Base-by-base conservation (phyloP, 768 basidiomycete species). In the Suillus cothurnatus region DNA sequence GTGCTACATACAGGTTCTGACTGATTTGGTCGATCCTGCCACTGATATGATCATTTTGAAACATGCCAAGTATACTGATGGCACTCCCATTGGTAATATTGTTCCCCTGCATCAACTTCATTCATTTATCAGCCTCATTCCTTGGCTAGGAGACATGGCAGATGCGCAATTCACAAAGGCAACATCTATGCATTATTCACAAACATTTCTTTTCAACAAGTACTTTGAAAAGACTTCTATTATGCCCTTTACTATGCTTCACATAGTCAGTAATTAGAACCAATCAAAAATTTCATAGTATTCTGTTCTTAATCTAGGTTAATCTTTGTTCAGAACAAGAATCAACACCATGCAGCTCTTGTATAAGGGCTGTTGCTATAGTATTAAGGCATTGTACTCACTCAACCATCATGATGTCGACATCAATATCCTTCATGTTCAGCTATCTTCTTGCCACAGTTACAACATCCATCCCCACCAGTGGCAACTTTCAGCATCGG, bases 141-240 rank as follows among this genome's bases (percentile, higher is more conserved):
- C 78, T n/a, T 63, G 67, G 17, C 73, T 78, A 57, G 74, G 76
- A 9, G 57, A 38, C 1, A 68, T 65, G 31, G 76, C 73, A 3
- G 68, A 75, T 64, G 43, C 63, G 3, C 34, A 66, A 26, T 65
- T 79, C 6, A 74, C 71, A 0, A 64, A 63, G 2, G 36, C 58
- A 41, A 79, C 65, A 28, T 74, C 73, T 50, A 26, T 68, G 14
- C 62, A 71, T 12, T 71, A 66, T 38, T 64, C 65, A 28, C 23
- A 62, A 0, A 68, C 72, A 28, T 76, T 74, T 57, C 72, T 70
- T 56, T 59, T 80, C 52, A 77, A 80, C 55, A 75, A 73, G 56
- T 79, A 77, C 60, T 77, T 72, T 50, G 67, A 67, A 79, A 79
- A 61, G 74, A 80, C 7, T 50, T 71, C 6, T 72, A 66, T 47